These are phyloP conservation scores for Heterobasidion occidentale DNA, from an alignment of 1,284 basidiomycete genomes.

Conservation along the genomic window DNA sequence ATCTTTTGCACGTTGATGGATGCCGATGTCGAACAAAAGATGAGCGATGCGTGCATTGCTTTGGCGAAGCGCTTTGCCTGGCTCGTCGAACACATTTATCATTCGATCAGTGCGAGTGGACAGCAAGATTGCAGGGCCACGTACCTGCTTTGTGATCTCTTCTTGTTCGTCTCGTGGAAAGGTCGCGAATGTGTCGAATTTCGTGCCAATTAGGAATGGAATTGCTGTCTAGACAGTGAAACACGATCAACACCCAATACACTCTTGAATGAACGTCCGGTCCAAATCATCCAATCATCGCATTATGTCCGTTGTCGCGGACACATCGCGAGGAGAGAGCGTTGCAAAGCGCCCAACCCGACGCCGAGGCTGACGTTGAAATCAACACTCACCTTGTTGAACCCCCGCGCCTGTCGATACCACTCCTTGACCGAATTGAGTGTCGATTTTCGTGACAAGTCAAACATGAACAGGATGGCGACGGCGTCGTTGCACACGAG, in stretches of 20 bases:
- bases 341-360: not conserved
- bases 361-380: not conserved
- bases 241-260: not conserved
- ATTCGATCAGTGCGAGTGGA: constrained; percentile 1
- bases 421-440: constrained; percentile 98
- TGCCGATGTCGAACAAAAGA: constrained; percentile 96
- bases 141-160: constrained; percentile 87
- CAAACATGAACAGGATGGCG: constrained; percentile 99
- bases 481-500: constrained; percentile 98
- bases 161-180: constrained; percentile 97
- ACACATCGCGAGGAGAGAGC: not conserved
- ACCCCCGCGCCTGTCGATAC: constrained; percentile 97
- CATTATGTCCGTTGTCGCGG: too few species aligned
- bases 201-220: constrained; percentile 94
- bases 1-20: constrained; percentile 99
- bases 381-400: constrained; percentile 77
- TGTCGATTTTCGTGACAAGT: constrained; percentile 93
- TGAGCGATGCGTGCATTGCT: constrained; percentile 97
- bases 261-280: not conserved
- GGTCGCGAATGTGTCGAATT: constrained; percentile 95
- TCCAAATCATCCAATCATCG: too few species aligned
- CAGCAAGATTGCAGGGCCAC: constrained; percentile 5
- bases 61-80: constrained; percentile 90
- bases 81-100: not conserved
- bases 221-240: constrained; percentile 75